Evolutionary conservation across 2,329 filamentous ascomycete genomes (phyloP).

Genomic region (Xylaria sp.): DNA sequence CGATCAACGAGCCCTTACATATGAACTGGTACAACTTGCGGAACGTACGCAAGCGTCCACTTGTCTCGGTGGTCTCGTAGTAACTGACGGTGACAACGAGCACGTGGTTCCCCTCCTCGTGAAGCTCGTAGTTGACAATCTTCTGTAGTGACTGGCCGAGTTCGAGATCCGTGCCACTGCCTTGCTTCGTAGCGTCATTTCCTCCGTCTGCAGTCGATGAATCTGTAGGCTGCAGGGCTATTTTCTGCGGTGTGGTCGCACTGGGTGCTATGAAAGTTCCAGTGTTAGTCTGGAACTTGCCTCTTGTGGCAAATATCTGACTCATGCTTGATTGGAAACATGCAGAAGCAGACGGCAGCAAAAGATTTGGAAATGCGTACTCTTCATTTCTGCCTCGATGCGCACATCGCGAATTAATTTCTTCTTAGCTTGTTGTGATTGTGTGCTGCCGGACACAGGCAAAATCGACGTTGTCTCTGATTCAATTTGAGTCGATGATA

Average conservation of each 20-base stretch:
- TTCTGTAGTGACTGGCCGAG: constrained; percentile 77
- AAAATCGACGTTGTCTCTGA: constrained; percentile 19
- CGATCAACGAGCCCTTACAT: constrained; percentile 87
- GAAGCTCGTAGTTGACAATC: constrained; percentile 86
- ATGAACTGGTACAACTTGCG: constrained; percentile 97
- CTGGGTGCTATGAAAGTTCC: constrained; percentile 61
- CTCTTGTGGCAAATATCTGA: background rate
- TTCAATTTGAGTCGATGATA: constrained; percentile 30
- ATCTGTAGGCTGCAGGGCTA: constrained; percentile 64
- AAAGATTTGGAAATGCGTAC: constrained; percentile 2
- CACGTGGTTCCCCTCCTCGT: constrained; percentile 94
- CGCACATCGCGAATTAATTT: constrained; percentile 76
- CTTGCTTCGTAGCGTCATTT: constrained; percentile 23
- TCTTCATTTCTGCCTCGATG: constrained; percentile 95
- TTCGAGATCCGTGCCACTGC: constrained; percentile 32
- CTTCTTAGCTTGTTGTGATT: constrained; percentile 48
- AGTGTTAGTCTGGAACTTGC: constrained; percentile 4
- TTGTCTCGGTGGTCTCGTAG: constrained; percentile 81
- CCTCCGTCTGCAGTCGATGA: constrained; percentile 31
- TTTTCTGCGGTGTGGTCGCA: constrained; percentile 67
- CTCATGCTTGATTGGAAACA: background rate
- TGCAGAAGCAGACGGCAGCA: background rate
- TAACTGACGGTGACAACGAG: constrained; percentile 94
- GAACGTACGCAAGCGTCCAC: constrained; percentile 82
- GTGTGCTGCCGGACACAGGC: constrained; percentile 34